Percentiles rank a stretch among this genome's conserved stretches.
Evolutionary conservation across 2,329 filamentous ascomycete species (phyloP).

Genomic region (Penicillium nordicum): DNA sequence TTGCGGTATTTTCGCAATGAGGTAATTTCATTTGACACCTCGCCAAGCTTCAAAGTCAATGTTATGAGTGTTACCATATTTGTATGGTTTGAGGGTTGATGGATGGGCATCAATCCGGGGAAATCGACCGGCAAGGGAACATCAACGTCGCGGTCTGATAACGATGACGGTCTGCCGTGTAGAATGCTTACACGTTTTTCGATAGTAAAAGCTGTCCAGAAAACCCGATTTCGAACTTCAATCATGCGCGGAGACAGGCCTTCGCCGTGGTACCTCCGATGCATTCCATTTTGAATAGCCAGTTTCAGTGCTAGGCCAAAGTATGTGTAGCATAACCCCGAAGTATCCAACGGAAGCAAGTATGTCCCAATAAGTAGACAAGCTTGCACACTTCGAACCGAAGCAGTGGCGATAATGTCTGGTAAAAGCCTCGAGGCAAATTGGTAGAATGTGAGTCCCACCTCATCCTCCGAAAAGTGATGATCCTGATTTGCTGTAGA

Average conservation of each 20-base stretch:
- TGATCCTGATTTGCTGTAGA: conserved; percentile 31
- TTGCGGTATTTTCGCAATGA: conserved; percentile 39
- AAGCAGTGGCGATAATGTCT: conserved; percentile 56
- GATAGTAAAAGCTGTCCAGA: conserved; percentile 57
- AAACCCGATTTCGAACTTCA: conserved; percentile 55
- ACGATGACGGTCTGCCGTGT: conserved; percentile 55
- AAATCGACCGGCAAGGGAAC: conserved; percentile 51
- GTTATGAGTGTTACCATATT: conserved; percentile 49
- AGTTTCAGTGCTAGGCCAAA: conserved; percentile 55
- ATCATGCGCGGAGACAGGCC: conserved; percentile 48
- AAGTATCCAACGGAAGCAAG: conserved; percentile 54
- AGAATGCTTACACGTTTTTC: conserved; percentile 57
- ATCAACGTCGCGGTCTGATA: conserved; percentile 53
- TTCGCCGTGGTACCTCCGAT: conserved; percentile 50
- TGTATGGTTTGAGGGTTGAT: conserved; percentile 44
- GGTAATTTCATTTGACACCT: conserved; percentile 42
- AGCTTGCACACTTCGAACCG: conserved; percentile 57
- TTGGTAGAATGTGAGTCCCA: conserved; percentile 57
- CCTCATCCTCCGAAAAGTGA: conserved; percentile 50
- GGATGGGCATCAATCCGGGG: conserved; percentile 42
- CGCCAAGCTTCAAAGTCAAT: conserved; percentile 42
- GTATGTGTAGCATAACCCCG: conserved; percentile 57
- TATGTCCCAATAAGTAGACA: conserved; percentile 57
- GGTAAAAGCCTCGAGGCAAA: conserved; percentile 54
- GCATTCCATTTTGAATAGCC: conserved; percentile 61